Evolutionary conservation across 805 yeast species (phyloP).

Genomic region (Kodamaea hsintzibuensis): DNA sequence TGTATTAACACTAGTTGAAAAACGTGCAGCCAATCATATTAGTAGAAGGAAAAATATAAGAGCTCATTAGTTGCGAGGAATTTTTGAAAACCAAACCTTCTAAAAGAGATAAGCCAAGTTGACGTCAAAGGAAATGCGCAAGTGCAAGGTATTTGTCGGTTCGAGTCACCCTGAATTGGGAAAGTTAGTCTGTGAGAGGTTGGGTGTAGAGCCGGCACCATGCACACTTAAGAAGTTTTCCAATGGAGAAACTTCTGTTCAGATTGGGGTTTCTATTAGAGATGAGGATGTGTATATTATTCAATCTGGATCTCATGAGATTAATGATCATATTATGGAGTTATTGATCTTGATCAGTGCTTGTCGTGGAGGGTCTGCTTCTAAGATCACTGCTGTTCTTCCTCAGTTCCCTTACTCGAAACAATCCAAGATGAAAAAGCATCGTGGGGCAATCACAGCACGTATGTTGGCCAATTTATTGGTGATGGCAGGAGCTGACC

Average conservation of each 20-base stretch:
- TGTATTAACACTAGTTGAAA: neutral
- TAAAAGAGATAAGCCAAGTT: neutral
- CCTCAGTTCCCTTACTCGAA: constrained; percentile 98
- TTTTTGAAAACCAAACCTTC: neutral
- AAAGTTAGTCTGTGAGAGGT: constrained; percentile 78
- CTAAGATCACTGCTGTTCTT: constrained; percentile 92
- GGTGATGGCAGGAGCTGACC: constrained; percentile 99
- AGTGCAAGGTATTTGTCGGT: constrained; percentile 96
- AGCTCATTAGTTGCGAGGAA: neutral
- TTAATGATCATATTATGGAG: constrained; percentile 96
- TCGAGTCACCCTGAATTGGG: constrained; percentile 96
- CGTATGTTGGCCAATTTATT: constrained; percentile 94
- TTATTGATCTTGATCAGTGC: constrained; percentile 89
- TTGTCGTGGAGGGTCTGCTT: constrained; percentile 98
- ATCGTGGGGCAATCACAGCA: constrained; percentile 98
- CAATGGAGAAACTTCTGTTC: constrained; percentile 97
- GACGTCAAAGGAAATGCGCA: constrained; percentile 64
- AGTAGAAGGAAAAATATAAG: neutral
- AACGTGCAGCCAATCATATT: neutral
- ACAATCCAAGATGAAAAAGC: constrained; percentile 98
- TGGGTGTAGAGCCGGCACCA: constrained; percentile 94
- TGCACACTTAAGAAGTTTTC: constrained; percentile 89
- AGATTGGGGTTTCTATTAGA: constrained; percentile 90
- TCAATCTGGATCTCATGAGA: constrained; percentile 84
- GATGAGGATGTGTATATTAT: constrained; percentile 95